These are phyloP conservation scores for Sugiyamaella grinbergsii DNA, from an alignment of 1,139 yeast species.

Conservation along the genomic window DNA sequence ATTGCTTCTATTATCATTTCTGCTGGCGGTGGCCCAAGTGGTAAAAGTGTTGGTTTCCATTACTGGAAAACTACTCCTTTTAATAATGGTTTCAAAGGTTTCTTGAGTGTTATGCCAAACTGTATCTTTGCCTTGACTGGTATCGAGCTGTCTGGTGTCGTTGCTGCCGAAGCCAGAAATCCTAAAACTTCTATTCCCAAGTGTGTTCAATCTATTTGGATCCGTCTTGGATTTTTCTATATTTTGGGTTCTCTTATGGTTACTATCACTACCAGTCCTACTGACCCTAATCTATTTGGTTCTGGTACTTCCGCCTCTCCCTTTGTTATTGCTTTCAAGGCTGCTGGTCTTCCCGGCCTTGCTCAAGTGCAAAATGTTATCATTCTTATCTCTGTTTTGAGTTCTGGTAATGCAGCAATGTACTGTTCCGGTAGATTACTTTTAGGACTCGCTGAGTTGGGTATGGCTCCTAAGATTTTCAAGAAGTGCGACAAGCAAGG, in stretches of 20 bases:
- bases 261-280: constrained; percentile 75
- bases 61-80: constrained; percentile 25
- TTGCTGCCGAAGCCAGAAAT: constrained; percentile 75
- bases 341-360: constrained; percentile 66
- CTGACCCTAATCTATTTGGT: constrained; percentile 54
- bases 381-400: constrained; percentile 61
- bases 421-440: constrained; percentile 59
- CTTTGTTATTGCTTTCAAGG: constrained; percentile 62
- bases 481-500: constrained; percentile 51
- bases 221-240: constrained; percentile 74
- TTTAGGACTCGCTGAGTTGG: constrained; percentile 61
- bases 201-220: constrained; percentile 74
- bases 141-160: constrained; percentile 73
- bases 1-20: constrained; percentile 66
- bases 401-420: constrained; percentile 74
- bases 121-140: constrained; percentile 68
- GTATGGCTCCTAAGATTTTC: constrained; percentile 53
- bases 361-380: constrained; percentile 66
- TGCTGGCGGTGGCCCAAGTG: constrained; percentile 50
- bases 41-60: constrained; percentile 23
- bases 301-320: constrained; percentile 72
- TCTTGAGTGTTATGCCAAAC: constrained; percentile 41
- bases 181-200: constrained; percentile 77
- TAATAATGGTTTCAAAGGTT: constrained; percentile 28
- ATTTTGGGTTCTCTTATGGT: constrained; percentile 64